Evolutionary conservation across 176 grass and related monocot species (phyloP).

Genomic region (Hordeum vulgare): MorexV3_pseudomolecules_assembly NC_058522.1:582165889-582166388

Average conservation of each 20-base stretch:
- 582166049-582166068: background rate
- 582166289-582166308: background rate
- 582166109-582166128: background rate
- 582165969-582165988: slow-evolving; percentile 20
- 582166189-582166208: too few relatives aligned
- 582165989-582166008: slow-evolving; percentile 12
- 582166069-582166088: slow-evolving; percentile 4
- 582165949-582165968: background rate
- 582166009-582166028: background rate
- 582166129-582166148: background rate
- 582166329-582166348: too few relatives aligned
- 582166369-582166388: too few relatives aligned
- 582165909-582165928: background rate
- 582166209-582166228: background rate
- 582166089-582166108: background rate
- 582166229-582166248: background rate
- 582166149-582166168: background rate
- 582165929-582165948: slow-evolving; percentile 11
- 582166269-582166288: background rate
- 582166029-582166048: background rate
- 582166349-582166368: too few relatives aligned
- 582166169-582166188: slow-evolving; percentile 2
- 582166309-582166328: background rate
- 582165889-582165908: slow-evolving; percentile 29
- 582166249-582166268: background rate